Base-by-base conservation (phyloP, 495 filamentous ascomycete species). In the Penicillium dipodomyicola region DNA sequence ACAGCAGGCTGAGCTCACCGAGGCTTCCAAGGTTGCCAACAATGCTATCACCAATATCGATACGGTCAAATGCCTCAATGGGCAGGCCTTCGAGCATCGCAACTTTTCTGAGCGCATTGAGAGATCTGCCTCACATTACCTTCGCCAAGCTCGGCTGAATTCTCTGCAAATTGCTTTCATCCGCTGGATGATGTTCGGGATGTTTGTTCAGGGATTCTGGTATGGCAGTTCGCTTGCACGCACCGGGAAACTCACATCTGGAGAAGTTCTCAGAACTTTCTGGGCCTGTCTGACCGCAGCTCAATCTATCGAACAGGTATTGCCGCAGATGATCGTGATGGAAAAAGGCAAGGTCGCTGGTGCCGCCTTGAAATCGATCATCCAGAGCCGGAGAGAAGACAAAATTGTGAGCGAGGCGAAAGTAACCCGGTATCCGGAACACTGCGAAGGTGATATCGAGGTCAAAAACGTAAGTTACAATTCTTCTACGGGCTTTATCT, bases 141-240 rank as follows among this genome's bases (percentile, higher is more conserved):
- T 83, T 19, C 70, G 77, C 35, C 89, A 93, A 64, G 89, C 87
- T 2, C 73, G 80, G 40, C 72, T 83, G 9, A 87, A 84, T 62
- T 85, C 89, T 5, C 60, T 82, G 1, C 91, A 96, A 64, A 82
- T 89, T 53, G 83, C 86, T 1, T 80, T 89, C 44, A 78, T 89
- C 42, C 85, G 87, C 42, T 79, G 96, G 60, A 82, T 89, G 72
- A 86, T 85, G 33, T 81, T 91, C 15, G 78, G 79, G 3, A 87
- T 97, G 73, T 96, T 97, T 54, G 88, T 96, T 1, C 83, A 91
- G 61, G 93, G 92, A 0, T 97, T 98, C 62, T 97, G 89, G 84
- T 96, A 91, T 67, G 92, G 92, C 0, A 83, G 85, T 49, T 70
- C 79, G 1, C 76, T 96, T 7, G 83, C 91, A 19, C 71, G 71